These are phyloP conservation scores for Lumnitzera littorea DNA, from an alignment of 345 rosid species.

Conservation along the genomic window DNA sequence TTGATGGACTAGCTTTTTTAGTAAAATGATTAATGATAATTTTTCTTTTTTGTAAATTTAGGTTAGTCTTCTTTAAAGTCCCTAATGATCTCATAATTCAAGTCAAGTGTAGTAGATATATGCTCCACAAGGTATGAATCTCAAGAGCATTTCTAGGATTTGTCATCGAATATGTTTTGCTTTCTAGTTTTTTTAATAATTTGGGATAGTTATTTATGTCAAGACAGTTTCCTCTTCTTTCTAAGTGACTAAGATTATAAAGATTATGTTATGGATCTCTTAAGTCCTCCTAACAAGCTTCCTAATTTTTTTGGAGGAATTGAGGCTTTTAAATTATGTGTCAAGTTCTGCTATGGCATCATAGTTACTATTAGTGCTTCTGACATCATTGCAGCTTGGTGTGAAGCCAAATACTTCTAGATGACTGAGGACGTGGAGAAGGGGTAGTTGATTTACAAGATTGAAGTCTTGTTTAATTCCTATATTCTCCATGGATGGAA, in stretches of 20 bases:
- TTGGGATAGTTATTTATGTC: slow-evolving; percentile 6
- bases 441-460: slow-evolving; percentile 85
- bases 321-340: slow-evolving; percentile 88
- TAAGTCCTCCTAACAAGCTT: slow-evolving; percentile 55
- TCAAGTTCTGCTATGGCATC: slow-evolving; percentile 93
- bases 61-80: slow-evolving; percentile 93
- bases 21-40: background rate
- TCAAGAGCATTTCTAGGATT: background rate
- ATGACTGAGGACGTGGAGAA: slow-evolving; percentile 96
- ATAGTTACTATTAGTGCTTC: slow-evolving; percentile 85
- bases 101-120: slow-evolving; percentile 71
- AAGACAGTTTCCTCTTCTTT: slow-evolving; percentile 84
- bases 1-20: background rate
- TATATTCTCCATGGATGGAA: slow-evolving; percentile 89
- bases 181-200: background rate
- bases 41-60: slow-evolving; percentile 16
- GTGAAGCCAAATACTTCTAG: slow-evolving; percentile 86
- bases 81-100: slow-evolving; percentile 77
- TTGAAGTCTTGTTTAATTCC: slow-evolving; percentile 83
- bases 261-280: slow-evolving; percentile 69
- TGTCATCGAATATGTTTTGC: background rate
- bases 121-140: slow-evolving; percentile 81
- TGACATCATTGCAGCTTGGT: slow-evolving; percentile 79
- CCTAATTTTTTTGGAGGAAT: slow-evolving; percentile 85
- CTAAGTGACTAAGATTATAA: slow-evolving; percentile 73